Base-by-base conservation (phyloP, 148 eudicot genomes). In the Pouteria glomerata region DNA sequence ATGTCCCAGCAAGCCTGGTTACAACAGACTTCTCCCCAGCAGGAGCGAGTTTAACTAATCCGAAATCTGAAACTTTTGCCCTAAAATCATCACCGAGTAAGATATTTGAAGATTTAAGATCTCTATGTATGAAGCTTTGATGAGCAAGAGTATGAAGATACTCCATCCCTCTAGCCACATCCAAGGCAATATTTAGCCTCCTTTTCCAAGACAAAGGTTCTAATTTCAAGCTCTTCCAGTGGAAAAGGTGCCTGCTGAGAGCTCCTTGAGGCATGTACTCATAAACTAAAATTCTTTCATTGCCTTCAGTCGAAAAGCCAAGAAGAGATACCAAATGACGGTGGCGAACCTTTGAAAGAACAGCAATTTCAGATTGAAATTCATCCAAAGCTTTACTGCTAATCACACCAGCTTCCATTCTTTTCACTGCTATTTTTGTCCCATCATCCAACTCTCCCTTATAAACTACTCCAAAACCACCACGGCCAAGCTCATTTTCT, bases 1-100 rank as follows among this genome's bases (percentile, higher is more conserved):
- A 90, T n/a, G 90, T 90, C 44, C 96, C 92, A 1, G 96, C 96
- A 72, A 90, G 90, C 80, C 86, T 88, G 30, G 96, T 90, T 12
- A 81, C 83, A 27, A 90, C 85, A 19, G 90, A 90, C 57, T 72
- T 80, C 68, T 86, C 96, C 65, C 79, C 69, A 55, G 84, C 89
- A 18, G 96, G 92, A 57, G 92, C 96, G 69, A 90, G 88, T 81
- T 90, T 90, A 71, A 90, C 96, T 72, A 90, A 74, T 68, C 96
- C 96, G 30, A 90, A 90, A 71, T 88, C 96, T 0, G 92, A 79
- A 60, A 90, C 89, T 78, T 90, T 90, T 14, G 92, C 96, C 59
- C 90, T 82, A 66, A 73, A 90, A 57, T 82, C 87, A 57, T 90
- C 92, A 74, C 82, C 88, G 35, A 88, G 73, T 62, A 90, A 84